These are phyloP conservation scores for Brassica carinata DNA, from an alignment of 345 rosid genomes.

Conservation along the genomic window DNA sequence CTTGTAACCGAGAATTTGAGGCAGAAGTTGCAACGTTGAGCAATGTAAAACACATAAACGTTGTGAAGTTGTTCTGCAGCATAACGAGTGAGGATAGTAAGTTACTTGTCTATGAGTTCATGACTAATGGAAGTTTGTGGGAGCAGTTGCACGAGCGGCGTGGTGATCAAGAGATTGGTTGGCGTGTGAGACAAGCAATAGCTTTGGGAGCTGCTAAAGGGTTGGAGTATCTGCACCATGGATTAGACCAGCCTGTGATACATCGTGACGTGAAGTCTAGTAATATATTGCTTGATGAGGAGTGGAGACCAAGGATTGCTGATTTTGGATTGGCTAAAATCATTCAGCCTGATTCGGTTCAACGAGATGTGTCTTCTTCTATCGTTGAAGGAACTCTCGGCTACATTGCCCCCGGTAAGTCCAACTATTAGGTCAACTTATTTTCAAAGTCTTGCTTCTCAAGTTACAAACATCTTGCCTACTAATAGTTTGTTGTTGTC, in stretches of 20 bases:
- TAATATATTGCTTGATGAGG: constrained; percentile 78
- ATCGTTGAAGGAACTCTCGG: constrained; percentile 77
- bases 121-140: constrained; percentile 89
- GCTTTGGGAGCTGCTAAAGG: constrained; percentile 87
- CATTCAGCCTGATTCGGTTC: constrained; percentile 45
- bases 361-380: constrained; percentile 53
- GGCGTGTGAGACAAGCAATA: constrained; percentile 68
- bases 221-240: constrained; percentile 83
- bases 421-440: background rate
- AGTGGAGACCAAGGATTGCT: constrained; percentile 82
- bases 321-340: constrained; percentile 91
- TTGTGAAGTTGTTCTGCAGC: constrained; percentile 84
- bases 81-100: constrained; percentile 82
- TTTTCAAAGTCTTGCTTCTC: constrained; percentile 1
- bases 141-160: constrained; percentile 66
- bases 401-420: constrained; percentile 90
- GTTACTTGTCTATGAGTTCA: constrained; percentile 82
- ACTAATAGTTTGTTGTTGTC: background rate
- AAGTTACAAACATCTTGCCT: background rate
- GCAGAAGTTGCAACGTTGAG: constrained; percentile 77
- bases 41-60: constrained; percentile 78
- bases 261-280: constrained; percentile 91
- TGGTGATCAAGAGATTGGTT: constrained; percentile 51
- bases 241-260: constrained; percentile 67
- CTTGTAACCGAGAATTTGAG: constrained; percentile 48